Evolutionary conservation across 306 rosid species (phyloP).

Genomic region (Trifolium subterraneum): DNA sequence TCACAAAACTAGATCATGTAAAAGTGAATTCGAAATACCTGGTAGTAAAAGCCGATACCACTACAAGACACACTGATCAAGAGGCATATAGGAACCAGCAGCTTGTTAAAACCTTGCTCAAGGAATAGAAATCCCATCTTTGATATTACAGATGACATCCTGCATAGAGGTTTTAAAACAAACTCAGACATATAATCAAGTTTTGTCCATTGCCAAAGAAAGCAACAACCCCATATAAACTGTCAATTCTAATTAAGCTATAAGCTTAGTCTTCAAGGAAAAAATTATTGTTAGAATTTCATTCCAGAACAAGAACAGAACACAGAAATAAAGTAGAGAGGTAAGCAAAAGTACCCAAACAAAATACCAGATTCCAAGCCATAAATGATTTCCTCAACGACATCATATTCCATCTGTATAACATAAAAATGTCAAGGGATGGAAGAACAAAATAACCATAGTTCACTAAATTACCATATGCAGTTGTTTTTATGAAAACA

Average conservation of each 20-base stretch:
- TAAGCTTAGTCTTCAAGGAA: constrained; percentile 17
- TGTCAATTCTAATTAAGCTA: neutral
- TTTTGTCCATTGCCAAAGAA: constrained; percentile 9
- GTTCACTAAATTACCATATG: constrained; percentile 22
- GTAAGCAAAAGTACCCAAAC: constrained; percentile 73
- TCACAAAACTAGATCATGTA: constrained; percentile 22
- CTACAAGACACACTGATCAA: constrained; percentile 72
- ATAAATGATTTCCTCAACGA: constrained; percentile 89
- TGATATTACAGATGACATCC: constrained; percentile 96
- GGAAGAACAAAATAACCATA: neutral
- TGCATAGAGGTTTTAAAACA: constrained; percentile 48
- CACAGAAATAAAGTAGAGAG: constrained; percentile 19
- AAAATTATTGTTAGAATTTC: neutral
- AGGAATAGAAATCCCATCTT: constrained; percentile 94
- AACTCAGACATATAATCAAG: constrained; percentile 21
- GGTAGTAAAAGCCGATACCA: constrained; percentile 89
- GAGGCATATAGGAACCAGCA: constrained; percentile 84
- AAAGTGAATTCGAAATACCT: constrained; percentile 56
- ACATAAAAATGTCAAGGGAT: constrained; percentile 43
- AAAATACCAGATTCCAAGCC: constrained; percentile 97
- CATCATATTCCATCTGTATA: constrained; percentile 90
- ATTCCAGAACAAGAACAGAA: constrained; percentile 16
- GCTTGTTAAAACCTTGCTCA: constrained; percentile 85
- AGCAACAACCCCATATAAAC: constrained; percentile 17
- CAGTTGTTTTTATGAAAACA: constrained; percentile 20